Base-by-base conservation (phyloP, 192 early-diverging fungal species). In the Gigaspora rosea region DNA sequence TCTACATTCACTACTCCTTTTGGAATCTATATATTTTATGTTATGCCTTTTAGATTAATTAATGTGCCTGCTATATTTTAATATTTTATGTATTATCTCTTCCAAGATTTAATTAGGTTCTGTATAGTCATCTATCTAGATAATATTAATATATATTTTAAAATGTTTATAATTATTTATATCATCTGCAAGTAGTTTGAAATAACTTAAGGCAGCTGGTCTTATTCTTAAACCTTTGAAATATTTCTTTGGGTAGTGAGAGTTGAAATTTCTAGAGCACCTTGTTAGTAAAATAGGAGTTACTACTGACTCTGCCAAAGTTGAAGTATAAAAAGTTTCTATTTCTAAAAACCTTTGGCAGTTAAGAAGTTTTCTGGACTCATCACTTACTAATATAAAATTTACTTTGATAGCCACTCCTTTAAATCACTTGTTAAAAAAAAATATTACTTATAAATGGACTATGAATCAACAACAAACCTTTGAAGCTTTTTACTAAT, bases 401-500 rank as follows among this genome's bases (percentile, higher is more conserved):
- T 61, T 61, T 61, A 7, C 58, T 22, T 7, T 11, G 6, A 65
- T 65, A 12, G 33, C 36, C 11, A 7, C 6, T 35, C 63, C 33
- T 41, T 18, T 65, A 33, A 6, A 65, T 18, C 27, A 35, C 4
- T 18, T 65, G 35, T 8, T 35, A 11, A 32, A 65, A 46, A 65
- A 65, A 35, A 16, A 65, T 35, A 8, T 4, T 12, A 8, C 16
- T 5, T 65, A 35, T 70, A 18, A 51, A 51, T 70, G 48, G 20
- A 70, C 41, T 9, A 32, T 5, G 10, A 27, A 12, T 6, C 48
- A 70, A 48, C 68, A 70, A 27, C 6, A 50, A 8, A 48, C 48
- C 48, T 51, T 86, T 59, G 22, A 80, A 13, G 12, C 36, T 88
- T 1, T 77, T 83, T 33, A 65, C 82, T 0, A 84, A 88, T 33